Evolutionary conservation across 202 grass and related monocot genomes (phyloP).

Genomic region (Schoenoplectus triqueter): DNA sequence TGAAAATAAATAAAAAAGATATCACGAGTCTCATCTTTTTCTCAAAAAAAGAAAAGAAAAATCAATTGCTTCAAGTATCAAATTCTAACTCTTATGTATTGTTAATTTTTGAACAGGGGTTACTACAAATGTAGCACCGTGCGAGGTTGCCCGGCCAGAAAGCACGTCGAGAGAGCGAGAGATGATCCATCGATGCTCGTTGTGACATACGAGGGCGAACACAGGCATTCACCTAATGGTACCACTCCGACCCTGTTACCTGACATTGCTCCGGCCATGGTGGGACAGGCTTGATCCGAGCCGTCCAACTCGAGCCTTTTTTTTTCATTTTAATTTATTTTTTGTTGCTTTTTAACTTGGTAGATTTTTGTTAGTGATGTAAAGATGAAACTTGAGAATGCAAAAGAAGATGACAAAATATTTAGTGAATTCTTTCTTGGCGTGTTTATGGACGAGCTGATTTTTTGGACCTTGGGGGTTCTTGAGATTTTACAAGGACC

Average conservation of each 20-base stretch:
- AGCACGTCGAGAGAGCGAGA: conserved; percentile 93
- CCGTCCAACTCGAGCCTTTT: background rate
- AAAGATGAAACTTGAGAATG: conserved; percentile 40
- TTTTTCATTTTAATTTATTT: conserved; percentile 37
- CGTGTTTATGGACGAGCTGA: background rate
- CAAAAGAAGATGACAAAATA: conserved; percentile 39
- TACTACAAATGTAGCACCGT: conserved; percentile 99
- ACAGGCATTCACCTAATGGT: conserved; percentile 60
- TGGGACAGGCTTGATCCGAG: conserved; percentile 14
- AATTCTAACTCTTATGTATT: background rate
- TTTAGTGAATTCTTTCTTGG: conserved; percentile 28
- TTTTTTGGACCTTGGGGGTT: background rate
- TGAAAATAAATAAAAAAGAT: background rate
- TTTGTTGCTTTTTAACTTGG: conserved; percentile 32
- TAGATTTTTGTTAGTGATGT: conserved; percentile 43
- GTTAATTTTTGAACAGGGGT: conserved; percentile 47
- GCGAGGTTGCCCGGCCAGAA: conserved; percentile 77
- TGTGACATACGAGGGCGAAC: conserved; percentile 92
- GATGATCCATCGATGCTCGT: conserved; percentile 91
- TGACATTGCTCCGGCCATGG: conserved; percentile 32
- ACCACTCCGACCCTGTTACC: background rate
- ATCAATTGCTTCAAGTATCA: background rate
- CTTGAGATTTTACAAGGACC: background rate
- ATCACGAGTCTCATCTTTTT: too few species aligned
- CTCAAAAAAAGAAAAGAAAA: too few species aligned